phyloP scores from a whole-genome alignment of 306 rosid species.

The Adenanthera pavonina region DNA sequence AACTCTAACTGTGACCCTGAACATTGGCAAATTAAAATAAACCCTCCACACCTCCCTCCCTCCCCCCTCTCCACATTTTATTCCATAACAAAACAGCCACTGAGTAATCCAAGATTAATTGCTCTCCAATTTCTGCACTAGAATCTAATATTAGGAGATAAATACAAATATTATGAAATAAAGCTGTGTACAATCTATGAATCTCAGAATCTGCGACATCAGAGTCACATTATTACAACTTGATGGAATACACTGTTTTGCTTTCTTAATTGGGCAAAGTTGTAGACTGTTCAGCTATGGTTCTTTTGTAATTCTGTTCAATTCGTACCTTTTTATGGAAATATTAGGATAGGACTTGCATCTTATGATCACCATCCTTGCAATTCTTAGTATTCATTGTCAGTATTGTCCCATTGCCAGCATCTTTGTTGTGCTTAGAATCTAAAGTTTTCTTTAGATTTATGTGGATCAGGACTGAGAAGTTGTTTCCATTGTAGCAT shows the following conservation, averaged over 20 bases:
- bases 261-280: not conserved
- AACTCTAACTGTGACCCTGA: not conserved
- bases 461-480: constrained; percentile 24
- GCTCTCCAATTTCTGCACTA: not conserved
- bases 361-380: constrained; percentile 11
- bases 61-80: not conserved
- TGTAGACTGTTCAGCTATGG: not conserved
- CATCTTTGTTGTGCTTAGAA: not conserved
- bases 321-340: constrained; percentile 13
- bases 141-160: not conserved
- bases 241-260: constrained; percentile 9
- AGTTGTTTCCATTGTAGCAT: constrained; percentile 16
- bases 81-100: not conserved
- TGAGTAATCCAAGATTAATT: not conserved
- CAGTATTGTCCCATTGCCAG: not conserved
- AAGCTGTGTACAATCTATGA: not conserved
- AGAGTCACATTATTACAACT: not conserved
- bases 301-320: constrained; percentile 25
- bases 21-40: not conserved
- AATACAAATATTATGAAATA: not conserved
- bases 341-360: constrained; percentile 13
- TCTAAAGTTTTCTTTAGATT: constrained; percentile 1
- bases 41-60: no score
- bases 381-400: constrained; percentile 7
- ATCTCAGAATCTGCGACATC: not conserved